A percentile compares a stretch with the other conserved stretches of the same genome.
These are phyloP conservation scores for Aspergillus ochraceoroseus DNA, from an alignment of 2,329 filamentous ascomycete genomes.

Conservation along the genomic window DNA sequence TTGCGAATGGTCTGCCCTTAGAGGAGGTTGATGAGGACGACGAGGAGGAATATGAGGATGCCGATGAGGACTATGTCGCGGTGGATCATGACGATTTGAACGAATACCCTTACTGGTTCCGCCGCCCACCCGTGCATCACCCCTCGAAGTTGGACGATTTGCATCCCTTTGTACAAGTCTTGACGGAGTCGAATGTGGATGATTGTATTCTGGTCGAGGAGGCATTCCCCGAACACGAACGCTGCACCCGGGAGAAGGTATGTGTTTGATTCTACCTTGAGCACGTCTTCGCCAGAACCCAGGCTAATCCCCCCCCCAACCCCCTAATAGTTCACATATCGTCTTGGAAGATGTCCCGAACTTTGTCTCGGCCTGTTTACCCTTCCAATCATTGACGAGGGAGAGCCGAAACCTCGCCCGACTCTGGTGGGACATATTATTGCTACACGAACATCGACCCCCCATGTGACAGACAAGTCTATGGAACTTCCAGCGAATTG, in stretches of 20 bases:
- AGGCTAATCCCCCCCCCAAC: too few relatives aligned
- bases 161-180: slow-evolving; percentile 67
- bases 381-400: slow-evolving; percentile 49
- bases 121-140: slow-evolving; percentile 36
- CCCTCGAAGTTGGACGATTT: slow-evolving; percentile 52
- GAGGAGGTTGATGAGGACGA: slow-evolving; percentile 29
- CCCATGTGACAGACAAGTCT: slow-evolving; percentile 64
- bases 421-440: slow-evolving; percentile 72
- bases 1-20: slow-evolving; percentile 31
- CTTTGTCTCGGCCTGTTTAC: slow-evolving; percentile 77
- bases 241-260: slow-evolving; percentile 58
- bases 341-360: slow-evolving; percentile 67
- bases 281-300: too few relatives aligned
- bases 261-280: too few relatives aligned
- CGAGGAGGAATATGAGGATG: slow-evolving; percentile 34
- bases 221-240: slow-evolving; percentile 56
- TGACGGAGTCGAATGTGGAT: slow-evolving; percentile 53
- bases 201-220: slow-evolving; percentile 56
- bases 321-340: slow-evolving; percentile 62
- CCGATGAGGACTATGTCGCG: slow-evolving; percentile 41
- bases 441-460: slow-evolving; percentile 62
- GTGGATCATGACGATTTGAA: slow-evolving; percentile 41
- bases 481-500: slow-evolving; percentile 71
- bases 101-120: slow-evolving; percentile 42
- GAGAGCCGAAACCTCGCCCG: slow-evolving; percentile 55